phyloP scores from a whole-genome alignment of 2,329 filamentous ascomycete species.

The Cytospora chrysosperma region DNA sequence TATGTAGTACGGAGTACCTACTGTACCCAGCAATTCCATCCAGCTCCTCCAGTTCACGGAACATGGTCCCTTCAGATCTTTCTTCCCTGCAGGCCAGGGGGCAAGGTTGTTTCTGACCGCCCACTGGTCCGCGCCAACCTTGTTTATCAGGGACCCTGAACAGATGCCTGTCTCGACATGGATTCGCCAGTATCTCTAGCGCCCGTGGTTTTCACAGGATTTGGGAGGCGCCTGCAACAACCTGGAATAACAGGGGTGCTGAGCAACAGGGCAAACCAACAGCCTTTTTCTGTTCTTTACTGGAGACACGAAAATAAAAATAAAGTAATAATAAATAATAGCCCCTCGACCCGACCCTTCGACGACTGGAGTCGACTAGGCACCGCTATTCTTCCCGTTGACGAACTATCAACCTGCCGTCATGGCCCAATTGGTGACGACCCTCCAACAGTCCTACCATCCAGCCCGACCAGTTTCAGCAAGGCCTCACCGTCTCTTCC shows the following conservation, averaged over 20 bases:
- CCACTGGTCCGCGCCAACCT: constrained; percentile 23
- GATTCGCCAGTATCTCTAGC: constrained; percentile 18
- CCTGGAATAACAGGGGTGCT: neutral
- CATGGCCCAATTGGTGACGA: neutral
- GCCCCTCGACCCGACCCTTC: neutral
- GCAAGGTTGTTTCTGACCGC: constrained; percentile 10
- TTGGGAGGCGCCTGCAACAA: constrained; percentile 6
- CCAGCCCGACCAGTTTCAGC: constrained; percentile 18
- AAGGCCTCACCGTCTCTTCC: constrained; percentile 6
- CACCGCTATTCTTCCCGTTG: constrained; percentile 3
- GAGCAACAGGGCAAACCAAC: neutral
- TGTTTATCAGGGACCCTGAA: constrained; percentile 21
- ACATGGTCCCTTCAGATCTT: constrained; percentile 14
- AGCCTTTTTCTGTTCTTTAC: neutral
- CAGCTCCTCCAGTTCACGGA: constrained; percentile 5
- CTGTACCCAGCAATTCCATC: neutral
- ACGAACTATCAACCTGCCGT: constrained; percentile 3
- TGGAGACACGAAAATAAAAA: too few species aligned
- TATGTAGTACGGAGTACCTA: too few species aligned
- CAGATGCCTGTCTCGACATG: constrained; percentile 9
- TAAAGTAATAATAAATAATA: too few species aligned
- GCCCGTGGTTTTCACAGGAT: constrained; percentile 9
- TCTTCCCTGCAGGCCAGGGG: constrained; percentile 10
- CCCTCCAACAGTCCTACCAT: neutral
- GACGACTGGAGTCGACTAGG: neutral